phyloP scores from a whole-genome alignment of 345 rosid species.

The Melaleuca quinquenervia region DNA sequence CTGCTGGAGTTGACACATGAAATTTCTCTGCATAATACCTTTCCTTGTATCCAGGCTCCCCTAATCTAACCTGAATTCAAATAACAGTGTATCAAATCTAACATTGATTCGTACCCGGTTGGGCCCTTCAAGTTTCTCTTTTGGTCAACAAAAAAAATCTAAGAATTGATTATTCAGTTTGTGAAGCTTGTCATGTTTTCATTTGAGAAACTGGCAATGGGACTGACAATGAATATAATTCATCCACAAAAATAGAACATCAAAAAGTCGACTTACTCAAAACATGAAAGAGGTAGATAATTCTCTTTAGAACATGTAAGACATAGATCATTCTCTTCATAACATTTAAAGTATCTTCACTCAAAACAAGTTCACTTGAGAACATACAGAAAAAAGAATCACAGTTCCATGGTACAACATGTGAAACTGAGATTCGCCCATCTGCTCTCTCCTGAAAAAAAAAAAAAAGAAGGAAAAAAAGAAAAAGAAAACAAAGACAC shows the following conservation, averaged over 20 bases:
- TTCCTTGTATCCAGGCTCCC: conserved; percentile 93
- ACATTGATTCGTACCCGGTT: too few relatives aligned
- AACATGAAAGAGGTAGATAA: background rate
- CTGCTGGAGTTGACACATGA: conserved; percentile 40
- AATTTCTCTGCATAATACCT: conserved; percentile 91
- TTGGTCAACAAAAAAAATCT: too few relatives aligned
- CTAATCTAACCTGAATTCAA: conserved; percentile 59
- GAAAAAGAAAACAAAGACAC: background rate
- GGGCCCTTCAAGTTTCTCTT: too few relatives aligned
- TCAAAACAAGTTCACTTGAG: background rate
- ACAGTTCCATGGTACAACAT: background rate
- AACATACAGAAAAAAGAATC: background rate
- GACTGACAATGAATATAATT: background rate
- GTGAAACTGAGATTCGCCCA: background rate
- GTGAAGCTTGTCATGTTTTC: background rate
- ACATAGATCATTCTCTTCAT: background rate
- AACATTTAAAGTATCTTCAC: background rate
- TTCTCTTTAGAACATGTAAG: too few relatives aligned
- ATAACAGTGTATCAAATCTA: background rate
- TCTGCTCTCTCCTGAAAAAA: background rate
- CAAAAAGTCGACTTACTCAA: background rate
- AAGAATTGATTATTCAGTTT: background rate
- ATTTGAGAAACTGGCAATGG: background rate
- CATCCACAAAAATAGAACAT: background rate
- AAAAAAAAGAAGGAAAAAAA: background rate